Evolutionary conservation across 805 yeast genomes (phyloP), one percentile per base, ranked within the genome.

Genomic region (Candida patagonica): DNA sequence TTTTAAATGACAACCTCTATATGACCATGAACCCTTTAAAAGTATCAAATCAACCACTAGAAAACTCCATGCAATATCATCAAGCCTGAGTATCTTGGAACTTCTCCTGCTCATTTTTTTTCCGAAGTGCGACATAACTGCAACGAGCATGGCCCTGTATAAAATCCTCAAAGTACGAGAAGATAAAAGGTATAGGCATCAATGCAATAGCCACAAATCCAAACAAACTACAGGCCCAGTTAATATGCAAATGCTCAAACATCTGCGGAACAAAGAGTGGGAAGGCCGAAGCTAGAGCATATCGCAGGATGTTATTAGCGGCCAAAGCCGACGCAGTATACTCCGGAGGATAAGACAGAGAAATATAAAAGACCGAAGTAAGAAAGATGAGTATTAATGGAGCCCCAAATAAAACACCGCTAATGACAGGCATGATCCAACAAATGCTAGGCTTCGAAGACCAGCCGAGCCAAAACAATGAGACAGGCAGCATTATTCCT

Each of bases 401-500:
- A 8, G 27, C 27, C 24, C 37, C 37, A 20, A 33, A 33, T 23
- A 71, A 49, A 7, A 65, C 65, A 13, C 76, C 68, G 6, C 76
- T 80, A 32, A 76, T 59, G 57, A 71, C 65, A 22, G 80, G 83
- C 6, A 67, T 73, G 12, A 69, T 58, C 77, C 77, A 73, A 46
- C 63, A 74, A 19, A 69, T 55, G 8, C 47, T 47, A 34, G 57
- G 56, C 23, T 55, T 51, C 40, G 76, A 70, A 0, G 80, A 64
- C 85, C 85, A 80, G 8, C 80, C 81, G 50, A 76, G 66, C 55
- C 78, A 57, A 50, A 79, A 74, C 35, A 77, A 60, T n/a, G 80
- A 80, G 19, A 61, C 63, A 1, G 78, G 71, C 63, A 61, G 55
- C 67, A 46, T 61, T 66, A 48, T 50, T 44, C 26, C 73, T 67